A percentile compares a stretch with the other conserved stretches of the same genome.
These are phyloP conservation scores for Monosporascus sp. DNA, from an alignment of 2,329 filamentous ascomycete genomes.

Conservation along the genomic window DNA sequence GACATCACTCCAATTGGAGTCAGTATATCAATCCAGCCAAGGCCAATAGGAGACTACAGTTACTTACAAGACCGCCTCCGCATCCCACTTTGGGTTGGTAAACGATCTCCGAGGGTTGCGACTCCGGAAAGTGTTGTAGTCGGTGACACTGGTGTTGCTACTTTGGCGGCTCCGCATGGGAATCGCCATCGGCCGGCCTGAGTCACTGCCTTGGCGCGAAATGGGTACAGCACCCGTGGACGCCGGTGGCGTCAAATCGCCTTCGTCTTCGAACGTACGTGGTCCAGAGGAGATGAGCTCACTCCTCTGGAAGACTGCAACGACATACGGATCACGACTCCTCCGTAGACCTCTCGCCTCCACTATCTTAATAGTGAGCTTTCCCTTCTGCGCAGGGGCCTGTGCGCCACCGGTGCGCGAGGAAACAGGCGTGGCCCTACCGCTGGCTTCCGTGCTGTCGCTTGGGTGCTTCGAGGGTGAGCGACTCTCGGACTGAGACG, in stretches of 20 bases:
- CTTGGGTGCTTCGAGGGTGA: slow-evolving; percentile 27
- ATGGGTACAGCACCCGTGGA: slow-evolving; percentile 55
- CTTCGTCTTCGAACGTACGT: slow-evolving; percentile 56
- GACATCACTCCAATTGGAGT: slow-evolving; percentile 64
- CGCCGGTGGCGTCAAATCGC: slow-evolving; percentile 48
- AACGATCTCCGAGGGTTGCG: slow-evolving; percentile 51
- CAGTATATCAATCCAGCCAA: slow-evolving; percentile 2
- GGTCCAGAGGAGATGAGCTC: slow-evolving; percentile 92
- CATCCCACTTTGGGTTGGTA: slow-evolving; percentile 91
- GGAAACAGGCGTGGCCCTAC: slow-evolving; percentile 49
- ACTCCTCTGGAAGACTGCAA: slow-evolving; percentile 94
- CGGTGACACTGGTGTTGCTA: slow-evolving; percentile 82
- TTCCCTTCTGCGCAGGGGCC: slow-evolving; percentile 73
- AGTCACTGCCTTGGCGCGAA: slow-evolving; percentile 71
- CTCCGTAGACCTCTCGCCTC: slow-evolving; percentile 79
- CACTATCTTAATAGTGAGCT: slow-evolving; percentile 81
- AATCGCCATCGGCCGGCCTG: slow-evolving; percentile 83
- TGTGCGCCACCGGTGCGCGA: slow-evolving; percentile 47
- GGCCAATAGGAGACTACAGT: neutral
- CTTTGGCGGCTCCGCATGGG: slow-evolving; percentile 96
- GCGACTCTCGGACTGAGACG: slow-evolving; percentile 38
- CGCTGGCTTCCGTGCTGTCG: slow-evolving; percentile 41
- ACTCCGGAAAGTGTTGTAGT: slow-evolving; percentile 57
- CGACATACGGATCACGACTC: slow-evolving; percentile 87
- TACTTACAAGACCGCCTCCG: slow-evolving; percentile 88